Evolutionary conservation across 2,329 filamentous ascomycete genomes (phyloP).

Genomic region (Tolypocladium paradoxum): DNA sequence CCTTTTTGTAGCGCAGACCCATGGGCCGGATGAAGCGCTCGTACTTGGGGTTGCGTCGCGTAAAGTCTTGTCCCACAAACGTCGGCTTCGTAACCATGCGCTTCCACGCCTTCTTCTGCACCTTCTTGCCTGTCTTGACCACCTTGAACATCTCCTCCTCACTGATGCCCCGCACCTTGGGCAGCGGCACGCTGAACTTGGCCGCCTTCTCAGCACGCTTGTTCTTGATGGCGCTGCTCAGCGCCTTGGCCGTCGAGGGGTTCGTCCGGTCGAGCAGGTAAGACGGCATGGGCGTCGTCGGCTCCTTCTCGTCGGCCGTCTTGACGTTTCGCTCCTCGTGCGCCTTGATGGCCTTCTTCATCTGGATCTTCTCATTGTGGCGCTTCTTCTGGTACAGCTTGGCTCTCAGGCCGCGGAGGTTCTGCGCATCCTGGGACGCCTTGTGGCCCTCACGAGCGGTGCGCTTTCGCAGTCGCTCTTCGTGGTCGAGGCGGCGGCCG

Average conservation of each 20-base stretch:
- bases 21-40: conserved; percentile 44
- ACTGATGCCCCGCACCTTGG: conserved; percentile 81
- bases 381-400: conserved; percentile 92
- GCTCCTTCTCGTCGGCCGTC: conserved; percentile 69
- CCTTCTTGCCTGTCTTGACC: conserved; percentile 92
- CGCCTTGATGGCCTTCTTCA: conserved; percentile 87
- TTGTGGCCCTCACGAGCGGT: conserved; percentile 82
- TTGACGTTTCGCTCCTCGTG: conserved; percentile 97
- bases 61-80: conserved; percentile 89
- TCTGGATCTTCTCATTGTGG: conserved; percentile 96
- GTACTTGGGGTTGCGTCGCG: conserved; percentile 72
- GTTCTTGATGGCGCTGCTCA: conserved; percentile 85
- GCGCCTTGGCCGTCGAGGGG: conserved; percentile 51
- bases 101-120: conserved; percentile 73
- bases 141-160: conserved; percentile 99
- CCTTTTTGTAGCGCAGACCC: conserved; percentile 40
- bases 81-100: conserved; percentile 49
- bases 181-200: conserved; percentile 82
- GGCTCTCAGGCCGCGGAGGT: conserved; percentile 78
- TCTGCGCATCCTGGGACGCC: conserved; percentile 82
- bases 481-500: conserved; percentile 58
- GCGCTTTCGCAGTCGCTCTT: conserved; percentile 82
- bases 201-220: conserved; percentile 91
- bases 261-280: conserved; percentile 83
- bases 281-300: conserved; percentile 71